Conservation (phyloP, 768 basidiomycete species). For the Leccinum sublutescens region DNA sequence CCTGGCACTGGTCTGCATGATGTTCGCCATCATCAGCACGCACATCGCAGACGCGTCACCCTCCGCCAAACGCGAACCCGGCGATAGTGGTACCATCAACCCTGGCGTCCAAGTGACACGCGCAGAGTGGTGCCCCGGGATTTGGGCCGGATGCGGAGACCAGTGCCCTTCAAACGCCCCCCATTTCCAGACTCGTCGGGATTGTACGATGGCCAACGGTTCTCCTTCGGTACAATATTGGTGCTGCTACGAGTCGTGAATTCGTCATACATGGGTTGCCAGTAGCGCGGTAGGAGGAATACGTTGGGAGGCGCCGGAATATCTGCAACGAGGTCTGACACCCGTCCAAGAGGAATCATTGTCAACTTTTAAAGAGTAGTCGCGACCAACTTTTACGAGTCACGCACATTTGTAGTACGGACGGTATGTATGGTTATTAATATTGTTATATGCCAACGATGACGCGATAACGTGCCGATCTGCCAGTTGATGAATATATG, state of each 20-base stretch:
- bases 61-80: neutral
- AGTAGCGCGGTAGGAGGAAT: neutral
- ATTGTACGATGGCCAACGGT: constrained; percentile 6
- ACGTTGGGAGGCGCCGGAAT: neutral
- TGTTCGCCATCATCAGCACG: neutral
- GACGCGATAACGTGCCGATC: neutral
- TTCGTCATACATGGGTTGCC: neutral
- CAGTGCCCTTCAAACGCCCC: constrained; percentile 8
- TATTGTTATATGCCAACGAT: neutral
- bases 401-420: neutral
- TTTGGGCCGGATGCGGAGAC: constrained; percentile 14
- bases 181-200: constrained; percentile 13
- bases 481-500: constrained; percentile 12
- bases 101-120: neutral
- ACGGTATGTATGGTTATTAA: neutral
- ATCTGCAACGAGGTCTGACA: neutral
- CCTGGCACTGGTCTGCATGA: neutral
- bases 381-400: neutral
- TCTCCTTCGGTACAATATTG: constrained; percentile 10
- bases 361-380: neutral
- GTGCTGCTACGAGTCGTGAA: constrained; percentile 12
- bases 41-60: neutral
- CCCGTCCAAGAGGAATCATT: neutral
- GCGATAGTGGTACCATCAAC: neutral
- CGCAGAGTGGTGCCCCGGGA: constrained; percentile 9